These are phyloP conservation scores for Didymella exigua DNA, from an alignment of 2,329 filamentous ascomycete species.

Conservation along the genomic window DNA sequence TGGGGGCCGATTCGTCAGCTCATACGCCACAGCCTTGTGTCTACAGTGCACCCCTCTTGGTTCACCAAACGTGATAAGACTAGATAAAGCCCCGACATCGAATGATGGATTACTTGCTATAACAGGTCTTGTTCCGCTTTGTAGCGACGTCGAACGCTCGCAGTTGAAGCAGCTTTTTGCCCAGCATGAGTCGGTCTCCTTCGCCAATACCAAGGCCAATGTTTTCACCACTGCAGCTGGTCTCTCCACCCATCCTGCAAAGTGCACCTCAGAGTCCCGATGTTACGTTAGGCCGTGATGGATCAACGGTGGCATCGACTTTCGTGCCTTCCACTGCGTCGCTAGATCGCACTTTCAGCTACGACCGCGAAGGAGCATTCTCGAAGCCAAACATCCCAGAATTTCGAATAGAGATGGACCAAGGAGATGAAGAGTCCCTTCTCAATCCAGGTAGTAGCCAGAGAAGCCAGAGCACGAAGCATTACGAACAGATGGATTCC, in stretches of 20 bases:
- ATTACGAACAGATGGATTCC: constrained; percentile 3
- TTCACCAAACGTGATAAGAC: neutral
- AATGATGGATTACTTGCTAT: neutral
- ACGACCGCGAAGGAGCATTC: neutral
- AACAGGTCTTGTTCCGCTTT: neutral
- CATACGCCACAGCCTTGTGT: neutral
- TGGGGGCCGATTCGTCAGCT: neutral
- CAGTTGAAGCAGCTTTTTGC: neutral
- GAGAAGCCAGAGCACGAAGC: neutral
- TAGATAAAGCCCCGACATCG: neutral
- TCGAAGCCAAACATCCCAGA: neutral
- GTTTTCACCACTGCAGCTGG: neutral
- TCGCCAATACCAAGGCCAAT: neutral
- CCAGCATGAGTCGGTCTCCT: neutral
- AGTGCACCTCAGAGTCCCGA: neutral
- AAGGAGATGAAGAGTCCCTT: neutral
- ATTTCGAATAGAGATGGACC: neutral
- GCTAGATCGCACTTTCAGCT: neutral
- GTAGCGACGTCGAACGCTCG: neutral
- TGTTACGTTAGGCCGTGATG: neutral
- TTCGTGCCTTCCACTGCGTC: neutral
- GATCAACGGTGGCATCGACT: neutral
- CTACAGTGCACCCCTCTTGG: neutral
- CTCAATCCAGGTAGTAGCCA: neutral
- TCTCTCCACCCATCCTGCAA: neutral